Conservation (phyloP, 164 flowering plant genomes). For the Litsea cubeba region DNA sequence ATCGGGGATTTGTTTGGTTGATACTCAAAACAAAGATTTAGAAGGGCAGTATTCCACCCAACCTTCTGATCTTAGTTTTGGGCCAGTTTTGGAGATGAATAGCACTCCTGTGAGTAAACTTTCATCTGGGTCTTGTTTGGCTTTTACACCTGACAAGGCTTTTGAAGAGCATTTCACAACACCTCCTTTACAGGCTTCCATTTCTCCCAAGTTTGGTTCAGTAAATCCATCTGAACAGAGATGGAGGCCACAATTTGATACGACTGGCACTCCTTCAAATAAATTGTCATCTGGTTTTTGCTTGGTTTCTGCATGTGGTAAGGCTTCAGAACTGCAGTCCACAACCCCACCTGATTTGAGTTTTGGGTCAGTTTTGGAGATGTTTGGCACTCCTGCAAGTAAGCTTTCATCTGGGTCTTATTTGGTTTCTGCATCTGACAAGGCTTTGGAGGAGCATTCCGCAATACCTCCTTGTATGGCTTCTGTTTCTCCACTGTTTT, state of each 20-base stretch:
- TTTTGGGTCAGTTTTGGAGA: slow-evolving; percentile 11
- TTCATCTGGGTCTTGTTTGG: slow-evolving; percentile 22
- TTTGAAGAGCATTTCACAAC: slow-evolving; percentile 22
- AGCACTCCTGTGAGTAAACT: slow-evolving; percentile 36
- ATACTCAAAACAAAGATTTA: slow-evolving; percentile 7
- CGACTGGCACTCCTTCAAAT: slow-evolving; percentile 4
- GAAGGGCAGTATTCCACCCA: slow-evolving; percentile 1
- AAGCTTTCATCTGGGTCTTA: slow-evolving; percentile 24
- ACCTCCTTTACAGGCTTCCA: slow-evolving; percentile 73
- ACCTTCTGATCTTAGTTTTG: not conserved
- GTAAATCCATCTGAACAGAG: slow-evolving; percentile 11
- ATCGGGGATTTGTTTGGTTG: slow-evolving; percentile 21
- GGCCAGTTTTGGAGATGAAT: slow-evolving; percentile 13
- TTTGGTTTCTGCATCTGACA: slow-evolving; percentile 21
- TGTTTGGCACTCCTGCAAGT: slow-evolving; percentile 32
- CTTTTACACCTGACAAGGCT: slow-evolving; percentile 17
- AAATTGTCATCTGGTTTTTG: slow-evolving; percentile 17
- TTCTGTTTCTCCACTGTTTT: slow-evolving; percentile 42
- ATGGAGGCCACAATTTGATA: slow-evolving; percentile 12
- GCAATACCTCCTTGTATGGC: slow-evolving; percentile 48
- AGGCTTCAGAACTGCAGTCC: slow-evolving; percentile 1
- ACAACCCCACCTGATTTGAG: not conserved
- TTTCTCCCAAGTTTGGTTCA: slow-evolving; percentile 28
- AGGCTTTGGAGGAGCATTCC: slow-evolving; percentile 13
- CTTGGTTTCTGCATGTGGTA: slow-evolving; percentile 18